Evolutionary conservation across 345 rosid species (phyloP), one percentile per base, ranked within the genome.

Genomic region (Corchorus olitorius): DNA sequence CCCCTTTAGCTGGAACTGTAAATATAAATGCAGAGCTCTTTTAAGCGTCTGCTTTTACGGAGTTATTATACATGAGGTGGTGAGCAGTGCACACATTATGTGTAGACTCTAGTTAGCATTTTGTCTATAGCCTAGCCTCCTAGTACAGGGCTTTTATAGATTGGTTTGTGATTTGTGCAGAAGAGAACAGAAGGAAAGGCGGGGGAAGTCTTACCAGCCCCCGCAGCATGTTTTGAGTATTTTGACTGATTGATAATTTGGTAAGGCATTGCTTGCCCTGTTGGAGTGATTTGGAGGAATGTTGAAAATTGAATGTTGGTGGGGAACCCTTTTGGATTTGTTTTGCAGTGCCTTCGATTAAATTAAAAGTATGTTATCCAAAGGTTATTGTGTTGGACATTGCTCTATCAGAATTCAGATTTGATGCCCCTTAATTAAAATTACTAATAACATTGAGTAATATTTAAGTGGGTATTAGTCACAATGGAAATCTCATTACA

Each of bases 1-100:
- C 61, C 61, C 73, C 61, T 76, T 65, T 77, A 62, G 80, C 71
- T 78, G 78, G 81, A 83, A 74, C 80, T 84, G 86, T 86, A 79
- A 70, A 88, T 86, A 82, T 72, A 56, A 56, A 81, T 43, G 74
- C 74, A 50, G 80, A 72, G 78, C 81, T 41, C 74, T 72, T 65
- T 22, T 4, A 34, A 58, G 45, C 50, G 37, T 66, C 77, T 66
- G 76, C 65, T 59, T 27, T 79, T 62, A 66, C 63, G 13, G 81
- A 63, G 76, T 48, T 76, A 46, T 33, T 55, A 27, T 37, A 34
- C 61, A 17, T 72, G 52, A 68, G 56, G 62, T 74, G 76, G 52
- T 56, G 55, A 39, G 78, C 65, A 13, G 80, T 55, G n/a, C 72
- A 63, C 75, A 68, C 66, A 14, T 54, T 75, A 46, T 65, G 55